phyloP scores from a whole-genome alignment of 352 stramenopile species.

The Pythium pyrilobum region DNA sequence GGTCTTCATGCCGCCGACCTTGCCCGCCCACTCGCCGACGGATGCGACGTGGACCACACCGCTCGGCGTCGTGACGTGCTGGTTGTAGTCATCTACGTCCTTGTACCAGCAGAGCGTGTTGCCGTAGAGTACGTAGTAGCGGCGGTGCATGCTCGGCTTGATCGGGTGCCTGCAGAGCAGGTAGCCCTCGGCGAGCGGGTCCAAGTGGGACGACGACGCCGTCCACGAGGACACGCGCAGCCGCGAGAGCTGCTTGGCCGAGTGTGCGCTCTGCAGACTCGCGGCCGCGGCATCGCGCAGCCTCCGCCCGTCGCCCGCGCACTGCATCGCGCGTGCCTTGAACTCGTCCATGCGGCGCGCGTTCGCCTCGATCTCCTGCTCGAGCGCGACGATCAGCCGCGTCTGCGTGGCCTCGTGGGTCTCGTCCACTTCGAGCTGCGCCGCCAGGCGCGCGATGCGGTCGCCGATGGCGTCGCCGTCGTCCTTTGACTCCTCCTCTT shows the following conservation, averaged over 20 bases:
- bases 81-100: conserved; percentile 52
- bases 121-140: conserved; percentile 74
- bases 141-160: conserved; percentile 58
- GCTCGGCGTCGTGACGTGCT: conserved; percentile 37
- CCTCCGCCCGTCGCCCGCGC: conserved; percentile 28
- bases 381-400: conserved; percentile 25
- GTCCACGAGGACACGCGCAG: conserved; percentile 58
- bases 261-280: conserved; percentile 53
- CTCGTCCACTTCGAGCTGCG: conserved; percentile 51
- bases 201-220: conserved; percentile 49
- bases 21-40: conserved; percentile 62
- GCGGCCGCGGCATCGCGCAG: conserved; percentile 39
- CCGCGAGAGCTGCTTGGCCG: conserved; percentile 41
- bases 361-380: conserved; percentile 16
- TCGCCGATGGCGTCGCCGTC: conserved; percentile 5
- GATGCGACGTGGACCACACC: conserved; percentile 63
- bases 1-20: conserved; percentile 42
- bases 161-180: conserved; percentile 60
- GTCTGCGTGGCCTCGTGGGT: conserved; percentile 40
- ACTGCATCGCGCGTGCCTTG: conserved; percentile 19
- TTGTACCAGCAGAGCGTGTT: conserved; percentile 82
- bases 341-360: conserved; percentile 18
- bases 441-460: conserved; percentile 39
- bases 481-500: conserved; percentile 1
- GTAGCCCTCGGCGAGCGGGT: conserved; percentile 66